phyloP scores from a whole-genome alignment of 208 protist genomes.

The Trypanosoma boissoni region DNA sequence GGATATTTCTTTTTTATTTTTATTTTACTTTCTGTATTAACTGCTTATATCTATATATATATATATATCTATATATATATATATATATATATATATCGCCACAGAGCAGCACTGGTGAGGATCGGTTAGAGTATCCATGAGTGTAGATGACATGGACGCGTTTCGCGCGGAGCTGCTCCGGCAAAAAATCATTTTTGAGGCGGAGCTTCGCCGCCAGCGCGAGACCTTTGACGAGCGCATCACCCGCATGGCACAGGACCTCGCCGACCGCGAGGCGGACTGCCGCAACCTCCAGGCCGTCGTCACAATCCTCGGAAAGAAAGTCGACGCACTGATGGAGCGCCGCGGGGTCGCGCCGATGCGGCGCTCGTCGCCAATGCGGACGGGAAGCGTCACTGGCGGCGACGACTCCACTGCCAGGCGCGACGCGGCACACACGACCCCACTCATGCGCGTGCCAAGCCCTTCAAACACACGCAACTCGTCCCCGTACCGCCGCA shows the following conservation, averaged over 20 bases:
- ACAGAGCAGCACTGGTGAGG: too few relatives aligned
- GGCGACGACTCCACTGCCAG: background rate
- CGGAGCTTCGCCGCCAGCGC: conserved; percentile 77
- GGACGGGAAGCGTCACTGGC: conserved; percentile 19
- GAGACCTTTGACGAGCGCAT: conserved; percentile 77
- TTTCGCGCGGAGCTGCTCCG: conserved; percentile 84
- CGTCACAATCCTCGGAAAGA: conserved; percentile 85
- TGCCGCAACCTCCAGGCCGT: conserved; percentile 88
- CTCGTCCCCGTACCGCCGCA: conserved; percentile 14
- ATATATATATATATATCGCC: too few relatives aligned
- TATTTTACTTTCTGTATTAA: conserved; percentile 2
- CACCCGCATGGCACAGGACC: conserved; percentile 45
- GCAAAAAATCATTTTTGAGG: conserved; percentile 88
- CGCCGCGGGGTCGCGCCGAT: conserved; percentile 25
- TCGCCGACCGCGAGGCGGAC: conserved; percentile 84
- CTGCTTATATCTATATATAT: background rate
- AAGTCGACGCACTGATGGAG: conserved; percentile 62
- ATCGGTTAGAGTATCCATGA: too few relatives aligned
- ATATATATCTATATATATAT: conserved; percentile 2
- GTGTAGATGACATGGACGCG: conserved; percentile 64
- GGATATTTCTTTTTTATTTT: background rate
- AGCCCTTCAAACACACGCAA: conserved; percentile 13
- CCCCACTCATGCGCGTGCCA: background rate
- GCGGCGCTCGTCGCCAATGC: conserved; percentile 47
- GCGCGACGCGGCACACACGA: background rate